Conservation (phyloP, 345 rosid species). For the Lumnitzera littorea region DNA sequence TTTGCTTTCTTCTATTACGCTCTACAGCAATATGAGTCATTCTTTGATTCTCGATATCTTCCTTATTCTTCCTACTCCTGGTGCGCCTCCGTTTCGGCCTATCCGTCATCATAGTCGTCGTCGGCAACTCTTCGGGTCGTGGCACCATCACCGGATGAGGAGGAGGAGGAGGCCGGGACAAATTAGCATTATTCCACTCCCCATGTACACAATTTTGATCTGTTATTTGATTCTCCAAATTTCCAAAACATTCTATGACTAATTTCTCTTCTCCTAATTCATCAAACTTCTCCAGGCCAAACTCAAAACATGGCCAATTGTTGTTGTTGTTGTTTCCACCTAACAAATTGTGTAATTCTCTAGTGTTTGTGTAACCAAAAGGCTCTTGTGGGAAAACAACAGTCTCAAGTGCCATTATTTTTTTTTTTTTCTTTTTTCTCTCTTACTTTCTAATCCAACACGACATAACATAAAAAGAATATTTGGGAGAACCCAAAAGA, state of each 20-base stretch:
- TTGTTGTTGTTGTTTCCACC: slow-evolving; percentile 6
- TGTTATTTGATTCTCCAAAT: slow-evolving; percentile 33
- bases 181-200: slow-evolving; percentile 15
- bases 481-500: slow-evolving; percentile 6
- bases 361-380: slow-evolving; percentile 22
- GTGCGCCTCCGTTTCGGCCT: slow-evolving; percentile 56
- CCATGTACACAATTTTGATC: slow-evolving; percentile 21
- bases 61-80: slow-evolving; percentile 60
- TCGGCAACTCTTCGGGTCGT: slow-evolving; percentile 14
- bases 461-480: slow-evolving; percentile 3
- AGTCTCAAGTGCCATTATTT: slow-evolving; percentile 67
- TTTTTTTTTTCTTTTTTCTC: slow-evolving; percentile 7
- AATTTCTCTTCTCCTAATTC: slow-evolving; percentile 8
- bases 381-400: slow-evolving; percentile 46
- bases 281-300: slow-evolving; percentile 17
- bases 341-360: slow-evolving; percentile 39
- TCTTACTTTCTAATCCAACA: slow-evolving; percentile 5
- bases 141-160: slow-evolving; percentile 15
- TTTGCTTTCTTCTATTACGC: slow-evolving; percentile 88
- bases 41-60: slow-evolving; percentile 84
- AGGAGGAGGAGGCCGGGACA: slow-evolving; percentile 11
- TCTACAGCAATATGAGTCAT: slow-evolving; percentile 98
- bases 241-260: too few species aligned
- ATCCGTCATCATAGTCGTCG: slow-evolving; percentile 9
- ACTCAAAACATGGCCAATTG: slow-evolving; percentile 24